A percentile compares a stretch with the other conserved stretches of the same genome.
These are phyloP conservation scores for Pulveroboletus sp. DNA, from an alignment of 768 basidiomycete genomes.

Conservation along the genomic window DNA sequence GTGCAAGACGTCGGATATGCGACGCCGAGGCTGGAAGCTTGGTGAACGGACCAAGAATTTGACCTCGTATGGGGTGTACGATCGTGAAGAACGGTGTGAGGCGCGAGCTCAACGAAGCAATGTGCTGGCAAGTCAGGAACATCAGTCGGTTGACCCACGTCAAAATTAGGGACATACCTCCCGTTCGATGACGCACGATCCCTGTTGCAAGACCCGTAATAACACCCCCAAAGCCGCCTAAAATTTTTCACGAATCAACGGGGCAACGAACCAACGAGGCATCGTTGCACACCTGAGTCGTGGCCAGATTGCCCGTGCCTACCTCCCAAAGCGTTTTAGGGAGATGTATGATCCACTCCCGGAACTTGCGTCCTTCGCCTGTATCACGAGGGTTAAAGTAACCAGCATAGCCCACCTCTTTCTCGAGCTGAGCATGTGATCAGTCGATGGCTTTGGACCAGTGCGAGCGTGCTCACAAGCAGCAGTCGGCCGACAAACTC, in stretches of 20 bases:
- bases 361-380: constrained; percentile 33
- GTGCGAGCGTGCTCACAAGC: constrained; percentile 45
- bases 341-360: constrained; percentile 70
- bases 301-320: constrained; percentile 48
- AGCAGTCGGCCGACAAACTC: constrained; percentile 72
- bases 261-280: background rate
- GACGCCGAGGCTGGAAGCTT: constrained; percentile 48
- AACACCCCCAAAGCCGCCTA: constrained; percentile 61
- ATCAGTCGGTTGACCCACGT: constrained; percentile 8
- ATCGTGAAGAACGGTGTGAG: constrained; percentile 80
- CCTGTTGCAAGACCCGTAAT: constrained; percentile 56
- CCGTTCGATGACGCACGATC: constrained; percentile 39
- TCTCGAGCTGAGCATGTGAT: constrained; percentile 49
- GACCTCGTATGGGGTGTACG: constrained; percentile 69
- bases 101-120: constrained; percentile 50
- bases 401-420: constrained; percentile 50
- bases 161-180: constrained; percentile 37
- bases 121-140: constrained; percentile 37
- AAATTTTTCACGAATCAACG: constrained; percentile 6
- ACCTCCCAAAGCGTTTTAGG: constrained; percentile 87
- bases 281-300: constrained; percentile 58
- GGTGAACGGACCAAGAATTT: constrained; percentile 70
- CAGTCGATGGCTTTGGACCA: background rate
- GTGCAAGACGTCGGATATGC: constrained; percentile 49
- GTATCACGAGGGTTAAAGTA: constrained; percentile 37